These are phyloP conservation scores for Phytophthora palmivora DNA, from an alignment of 352 stramenopile species.

Conservation along the genomic window DNA sequence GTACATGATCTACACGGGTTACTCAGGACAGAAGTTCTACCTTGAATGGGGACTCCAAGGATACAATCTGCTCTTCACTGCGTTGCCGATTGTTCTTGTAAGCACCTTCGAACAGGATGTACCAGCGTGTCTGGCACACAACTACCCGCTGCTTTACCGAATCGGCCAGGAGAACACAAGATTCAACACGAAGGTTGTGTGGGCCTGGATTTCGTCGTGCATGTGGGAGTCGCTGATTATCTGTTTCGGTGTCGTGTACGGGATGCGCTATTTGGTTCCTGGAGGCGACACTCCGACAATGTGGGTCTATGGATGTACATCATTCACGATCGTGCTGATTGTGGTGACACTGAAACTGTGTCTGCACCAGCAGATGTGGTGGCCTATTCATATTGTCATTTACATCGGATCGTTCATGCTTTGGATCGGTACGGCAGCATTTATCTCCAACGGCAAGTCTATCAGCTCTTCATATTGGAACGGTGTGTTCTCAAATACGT, in stretches of 20 bases:
- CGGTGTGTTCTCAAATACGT: conserved; percentile 78
- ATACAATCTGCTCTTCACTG: conserved; percentile 91
- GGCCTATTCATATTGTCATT: conserved; percentile 71
- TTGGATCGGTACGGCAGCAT: conserved; percentile 74
- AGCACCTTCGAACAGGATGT: conserved; percentile 90
- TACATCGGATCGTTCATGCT: conserved; percentile 74
- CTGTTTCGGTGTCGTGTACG: conserved; percentile 83
- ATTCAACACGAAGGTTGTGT: conserved; percentile 89
- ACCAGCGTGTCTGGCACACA: conserved; percentile 64
- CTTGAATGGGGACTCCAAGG: conserved; percentile 87
- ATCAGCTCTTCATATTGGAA: conserved; percentile 87
- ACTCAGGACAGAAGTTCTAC: conserved; percentile 89
- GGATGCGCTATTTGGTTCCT: conserved; percentile 79
- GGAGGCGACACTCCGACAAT: conserved; percentile 92
- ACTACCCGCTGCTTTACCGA: conserved; percentile 84
- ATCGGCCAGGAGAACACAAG: conserved; percentile 85
- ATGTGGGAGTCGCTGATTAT: conserved; percentile 88
- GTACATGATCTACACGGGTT: conserved; percentile 93
- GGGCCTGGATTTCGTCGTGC: conserved; percentile 83
- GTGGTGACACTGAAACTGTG: conserved; percentile 96
- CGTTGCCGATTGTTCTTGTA: conserved; percentile 84
- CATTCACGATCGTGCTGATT: conserved; percentile 95
- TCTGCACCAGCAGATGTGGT: conserved; percentile 89
- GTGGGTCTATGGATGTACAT: conserved; percentile 93
- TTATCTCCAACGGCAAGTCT: conserved; percentile 79